These are phyloP conservation scores for Myxozyma sirexii DNA, from an alignment of 805 yeast genomes.

Conservation along the genomic window DNA sequence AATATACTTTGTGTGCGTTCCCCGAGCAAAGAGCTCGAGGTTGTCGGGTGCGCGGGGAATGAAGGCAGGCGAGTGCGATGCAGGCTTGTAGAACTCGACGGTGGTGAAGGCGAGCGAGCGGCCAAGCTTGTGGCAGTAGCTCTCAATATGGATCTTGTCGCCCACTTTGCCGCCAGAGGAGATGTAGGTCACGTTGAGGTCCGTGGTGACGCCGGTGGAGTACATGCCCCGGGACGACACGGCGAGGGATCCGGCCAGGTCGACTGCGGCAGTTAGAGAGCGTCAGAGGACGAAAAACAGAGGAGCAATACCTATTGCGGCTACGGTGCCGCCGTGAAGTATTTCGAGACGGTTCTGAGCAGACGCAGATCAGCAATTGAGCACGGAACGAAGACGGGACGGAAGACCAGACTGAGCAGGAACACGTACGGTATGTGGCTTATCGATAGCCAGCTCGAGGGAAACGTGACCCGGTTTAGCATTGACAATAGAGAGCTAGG, in stretches of 20 bases:
- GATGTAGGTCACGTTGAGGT: constrained; percentile 46
- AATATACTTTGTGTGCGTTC: constrained; percentile 49
- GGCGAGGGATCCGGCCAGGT: constrained; percentile 51
- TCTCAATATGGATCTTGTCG: constrained; percentile 35
- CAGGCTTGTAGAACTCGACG: constrained; percentile 42
- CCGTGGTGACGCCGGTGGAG: constrained; percentile 50
- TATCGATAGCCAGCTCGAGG: constrained; percentile 41
- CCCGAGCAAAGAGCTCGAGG: constrained; percentile 44
- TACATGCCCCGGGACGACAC: constrained; percentile 48
- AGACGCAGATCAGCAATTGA: neutral
- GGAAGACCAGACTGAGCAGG: neutral
- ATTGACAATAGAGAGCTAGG: neutral
- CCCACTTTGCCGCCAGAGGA: constrained; percentile 45
- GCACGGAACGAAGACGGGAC: neutral
- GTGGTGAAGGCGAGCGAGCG: constrained; percentile 48
- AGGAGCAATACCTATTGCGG: constrained; percentile 36
- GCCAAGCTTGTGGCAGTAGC: constrained; percentile 45
- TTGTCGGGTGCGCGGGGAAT: constrained; percentile 6
- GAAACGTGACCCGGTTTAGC: constrained; percentile 44
- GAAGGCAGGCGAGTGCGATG: constrained; percentile 8
- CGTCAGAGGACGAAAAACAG: neutral
- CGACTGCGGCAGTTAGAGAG: constrained; percentile 37
- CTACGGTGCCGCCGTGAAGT: constrained; percentile 49
- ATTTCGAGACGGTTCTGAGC: constrained; percentile 45
- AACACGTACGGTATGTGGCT: constrained; percentile 41